phyloP scores from a whole-genome alignment of 169 alveolate species.

The Plasmodium chabaudi region DNA sequence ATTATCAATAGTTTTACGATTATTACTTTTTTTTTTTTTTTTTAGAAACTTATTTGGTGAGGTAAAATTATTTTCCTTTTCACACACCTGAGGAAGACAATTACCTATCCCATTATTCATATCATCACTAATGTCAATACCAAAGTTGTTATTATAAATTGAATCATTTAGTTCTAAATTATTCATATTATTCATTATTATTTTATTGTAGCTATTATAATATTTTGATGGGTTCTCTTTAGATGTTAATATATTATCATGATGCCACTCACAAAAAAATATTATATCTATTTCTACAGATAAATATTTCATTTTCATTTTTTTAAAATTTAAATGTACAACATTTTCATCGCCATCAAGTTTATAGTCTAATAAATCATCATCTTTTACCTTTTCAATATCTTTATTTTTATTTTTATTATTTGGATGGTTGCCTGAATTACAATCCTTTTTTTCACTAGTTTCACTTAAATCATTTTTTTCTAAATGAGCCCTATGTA shows the following conservation, averaged over 20 bases:
- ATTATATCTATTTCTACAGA: slow-evolving; percentile 39
- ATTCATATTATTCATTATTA: background rate
- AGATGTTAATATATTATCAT: background rate
- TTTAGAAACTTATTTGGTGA: too few species aligned
- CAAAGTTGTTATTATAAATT: background rate
- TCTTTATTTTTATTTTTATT: background rate
- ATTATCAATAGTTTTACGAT: background rate
- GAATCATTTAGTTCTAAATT: background rate
- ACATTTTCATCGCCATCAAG: slow-evolving; percentile 23
- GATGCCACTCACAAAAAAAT: slow-evolving; percentile 5
- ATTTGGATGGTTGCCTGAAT: background rate
- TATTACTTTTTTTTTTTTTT: background rate
- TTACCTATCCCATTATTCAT: background rate
- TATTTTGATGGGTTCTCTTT: background rate
- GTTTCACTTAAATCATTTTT: background rate
- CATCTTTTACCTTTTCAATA: background rate
- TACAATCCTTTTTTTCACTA: background rate
- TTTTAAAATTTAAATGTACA: slow-evolving; percentile 23
- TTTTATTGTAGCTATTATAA: background rate
- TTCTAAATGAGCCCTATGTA: slow-evolving; percentile 14
- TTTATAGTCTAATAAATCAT: slow-evolving; percentile 22
- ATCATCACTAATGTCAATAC: background rate
- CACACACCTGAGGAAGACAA: too few species aligned
- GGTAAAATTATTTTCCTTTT: background rate
- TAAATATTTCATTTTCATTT: slow-evolving; percentile 48